Evolutionary conservation across 164 flowering plant genomes (phyloP).

Genomic region (Tetracentron sinense): DNA sequence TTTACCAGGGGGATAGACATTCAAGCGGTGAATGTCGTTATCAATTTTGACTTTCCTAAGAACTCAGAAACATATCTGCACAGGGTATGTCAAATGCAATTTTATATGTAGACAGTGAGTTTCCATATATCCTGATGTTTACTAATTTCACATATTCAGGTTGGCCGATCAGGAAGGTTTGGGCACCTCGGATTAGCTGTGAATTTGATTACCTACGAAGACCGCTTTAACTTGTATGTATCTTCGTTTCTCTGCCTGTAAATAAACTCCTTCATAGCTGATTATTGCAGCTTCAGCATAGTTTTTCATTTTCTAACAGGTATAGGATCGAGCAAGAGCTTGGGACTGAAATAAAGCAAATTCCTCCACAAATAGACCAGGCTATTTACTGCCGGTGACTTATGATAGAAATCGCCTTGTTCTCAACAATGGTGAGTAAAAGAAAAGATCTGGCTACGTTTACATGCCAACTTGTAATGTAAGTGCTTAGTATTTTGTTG

Average conservation of each 20-base stretch:
- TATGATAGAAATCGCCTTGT: constrained; percentile 17
- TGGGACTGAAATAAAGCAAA: constrained; percentile 98
- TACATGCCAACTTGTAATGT: constrained; percentile 21
- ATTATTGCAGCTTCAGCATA: no score
- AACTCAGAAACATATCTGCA: constrained; percentile 94
- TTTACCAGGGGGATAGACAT: constrained; percentile 98
- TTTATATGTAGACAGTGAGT: not conserved
- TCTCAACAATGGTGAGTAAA: constrained; percentile 32
- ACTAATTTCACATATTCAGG: constrained; percentile 36
- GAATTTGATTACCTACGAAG: constrained; percentile 93
- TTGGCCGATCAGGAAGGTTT: constrained; percentile 98
- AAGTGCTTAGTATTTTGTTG: constrained; percentile 9
- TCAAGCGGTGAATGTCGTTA: constrained; percentile 98
- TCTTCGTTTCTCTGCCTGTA: no score
- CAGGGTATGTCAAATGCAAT: constrained; percentile 51
- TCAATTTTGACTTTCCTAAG: constrained; percentile 96
- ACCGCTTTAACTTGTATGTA: constrained; percentile 91
- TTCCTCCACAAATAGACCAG: constrained; percentile 97
- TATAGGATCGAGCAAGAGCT: constrained; percentile 99
- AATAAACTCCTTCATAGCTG: no score
- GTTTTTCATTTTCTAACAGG: constrained; percentile 35
- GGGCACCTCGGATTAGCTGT: constrained; percentile 99
- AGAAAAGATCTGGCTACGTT: constrained; percentile 24
- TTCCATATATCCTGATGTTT: constrained; percentile 2
- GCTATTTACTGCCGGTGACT: constrained; percentile 76